These are phyloP conservation scores for Yamadazyma scolyti DNA, from an alignment of 805 yeast species.

Conservation along the genomic window DNA sequence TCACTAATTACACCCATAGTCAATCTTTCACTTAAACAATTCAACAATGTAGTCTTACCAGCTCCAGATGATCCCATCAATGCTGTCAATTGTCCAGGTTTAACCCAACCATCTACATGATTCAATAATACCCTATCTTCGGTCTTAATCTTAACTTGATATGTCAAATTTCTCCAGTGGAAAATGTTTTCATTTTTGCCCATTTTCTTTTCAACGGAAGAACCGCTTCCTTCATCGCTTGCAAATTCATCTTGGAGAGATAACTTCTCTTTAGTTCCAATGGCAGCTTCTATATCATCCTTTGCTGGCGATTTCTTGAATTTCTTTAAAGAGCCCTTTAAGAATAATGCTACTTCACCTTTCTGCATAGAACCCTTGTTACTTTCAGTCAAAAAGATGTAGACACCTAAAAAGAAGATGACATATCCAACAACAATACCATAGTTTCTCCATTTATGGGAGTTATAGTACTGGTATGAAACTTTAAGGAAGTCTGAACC, in stretches of 20 bases:
- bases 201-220: constrained; percentile 16
- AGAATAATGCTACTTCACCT: constrained; percentile 26
- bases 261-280: constrained; percentile 15
- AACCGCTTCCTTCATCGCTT: constrained; percentile 17
- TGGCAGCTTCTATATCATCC: constrained; percentile 37
- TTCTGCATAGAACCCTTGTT: constrained; percentile 28
- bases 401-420: constrained; percentile 33
- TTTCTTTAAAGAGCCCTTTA: constrained; percentile 28
- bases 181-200: constrained; percentile 28
- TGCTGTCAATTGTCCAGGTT: constrained; percentile 78
- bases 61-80: constrained; percentile 87
- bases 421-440: constrained; percentile 59
- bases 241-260: constrained; percentile 4
- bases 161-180: constrained; percentile 37
- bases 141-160: constrained; percentile 32
- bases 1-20: constrained; percentile 30
- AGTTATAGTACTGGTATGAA: constrained; percentile 49
- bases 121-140: constrained; percentile 38
- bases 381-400: constrained; percentile 9
- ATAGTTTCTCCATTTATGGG: constrained; percentile 76
- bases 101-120: constrained; percentile 59
- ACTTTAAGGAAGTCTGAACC: constrained; percentile 56
- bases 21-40: constrained; percentile 63
- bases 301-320: constrained; percentile 27
- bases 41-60: constrained; percentile 74